Percentiles rank a stretch among this genome's conserved stretches.
phyloP scores from a whole-genome alignment of 257 asterid species.

The Rubia yunnanensis region DNA sequence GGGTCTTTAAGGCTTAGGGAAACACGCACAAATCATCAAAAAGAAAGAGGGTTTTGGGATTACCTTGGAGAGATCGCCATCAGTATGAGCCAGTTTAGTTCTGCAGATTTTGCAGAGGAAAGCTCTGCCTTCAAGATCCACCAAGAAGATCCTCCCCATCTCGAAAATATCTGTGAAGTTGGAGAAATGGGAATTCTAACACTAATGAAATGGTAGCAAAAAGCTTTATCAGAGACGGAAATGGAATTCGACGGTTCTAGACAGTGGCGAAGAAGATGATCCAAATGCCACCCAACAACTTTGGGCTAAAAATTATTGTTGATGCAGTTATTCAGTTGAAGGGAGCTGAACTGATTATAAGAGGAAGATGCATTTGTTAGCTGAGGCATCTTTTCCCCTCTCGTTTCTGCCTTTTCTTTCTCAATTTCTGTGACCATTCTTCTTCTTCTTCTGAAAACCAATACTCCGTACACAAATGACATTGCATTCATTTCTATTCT shows the following conservation, averaged over 20 bases:
- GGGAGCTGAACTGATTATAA: too few relatives aligned
- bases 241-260: not conserved
- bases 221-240: not conserved
- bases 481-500: too few relatives aligned
- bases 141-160: constrained; percentile 69
- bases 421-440: too few relatives aligned
- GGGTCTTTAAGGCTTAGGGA: not conserved
- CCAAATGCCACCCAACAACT: not conserved
- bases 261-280: not conserved
- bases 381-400: too few relatives aligned
- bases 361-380: too few relatives aligned
- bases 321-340: too few relatives aligned
- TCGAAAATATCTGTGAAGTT: constrained; percentile 1
- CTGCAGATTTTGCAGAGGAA: constrained; percentile 77
- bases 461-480: too few relatives aligned
- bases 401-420: too few relatives aligned
- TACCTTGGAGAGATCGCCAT: constrained; percentile 50
- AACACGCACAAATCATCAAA: not conserved
- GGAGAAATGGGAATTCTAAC: not conserved
- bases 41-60: not conserved
- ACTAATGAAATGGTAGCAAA: not conserved
- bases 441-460: too few relatives aligned
- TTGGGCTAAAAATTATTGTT: constrained; percentile 6
- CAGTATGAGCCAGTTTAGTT: constrained; percentile 51
- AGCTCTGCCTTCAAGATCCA: constrained; percentile 59